Evolutionary conservation across 2,329 filamentous ascomycete genomes (phyloP).

Genomic region (Pyricularia pennisetigena): DNA sequence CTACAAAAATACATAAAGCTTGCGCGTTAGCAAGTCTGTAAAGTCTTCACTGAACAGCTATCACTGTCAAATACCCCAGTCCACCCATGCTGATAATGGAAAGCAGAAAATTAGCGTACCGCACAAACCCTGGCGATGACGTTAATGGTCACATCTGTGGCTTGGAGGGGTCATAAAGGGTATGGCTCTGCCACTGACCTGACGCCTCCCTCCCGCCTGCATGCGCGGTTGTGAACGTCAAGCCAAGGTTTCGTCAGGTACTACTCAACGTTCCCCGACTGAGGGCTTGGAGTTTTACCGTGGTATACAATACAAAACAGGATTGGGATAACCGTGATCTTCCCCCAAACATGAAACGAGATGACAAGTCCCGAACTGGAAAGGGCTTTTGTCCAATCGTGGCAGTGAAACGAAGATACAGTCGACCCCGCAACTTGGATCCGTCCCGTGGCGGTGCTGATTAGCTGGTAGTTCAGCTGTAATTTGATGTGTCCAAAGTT

Average conservation of each 20-base stretch:
- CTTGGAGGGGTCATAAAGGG: slow-evolving; percentile 1
- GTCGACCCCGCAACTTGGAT: background rate
- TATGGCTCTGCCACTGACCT: background rate
- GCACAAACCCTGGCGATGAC: slow-evolving; percentile 4
- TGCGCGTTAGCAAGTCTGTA: background rate
- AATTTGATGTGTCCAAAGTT: background rate
- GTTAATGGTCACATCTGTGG: slow-evolving; percentile 5
- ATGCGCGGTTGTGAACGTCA: background rate
- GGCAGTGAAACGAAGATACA: background rate
- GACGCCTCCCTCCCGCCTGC: background rate
- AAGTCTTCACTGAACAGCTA: background rate
- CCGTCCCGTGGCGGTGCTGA: background rate
- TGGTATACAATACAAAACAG: background rate
- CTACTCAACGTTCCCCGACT: background rate
- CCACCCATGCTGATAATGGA: background rate
- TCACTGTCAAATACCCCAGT: background rate
- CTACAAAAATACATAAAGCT: background rate
- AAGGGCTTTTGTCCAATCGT: background rate
- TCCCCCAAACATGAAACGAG: background rate
- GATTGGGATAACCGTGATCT: background rate
- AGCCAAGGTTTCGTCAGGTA: background rate
- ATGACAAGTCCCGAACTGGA: background rate
- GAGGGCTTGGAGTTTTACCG: background rate
- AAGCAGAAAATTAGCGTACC: background rate
- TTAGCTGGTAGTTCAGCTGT: background rate